phyloP scores from a whole-genome alignment of 179 eudicot genomes.

The Nepenthes alata region DNA sequence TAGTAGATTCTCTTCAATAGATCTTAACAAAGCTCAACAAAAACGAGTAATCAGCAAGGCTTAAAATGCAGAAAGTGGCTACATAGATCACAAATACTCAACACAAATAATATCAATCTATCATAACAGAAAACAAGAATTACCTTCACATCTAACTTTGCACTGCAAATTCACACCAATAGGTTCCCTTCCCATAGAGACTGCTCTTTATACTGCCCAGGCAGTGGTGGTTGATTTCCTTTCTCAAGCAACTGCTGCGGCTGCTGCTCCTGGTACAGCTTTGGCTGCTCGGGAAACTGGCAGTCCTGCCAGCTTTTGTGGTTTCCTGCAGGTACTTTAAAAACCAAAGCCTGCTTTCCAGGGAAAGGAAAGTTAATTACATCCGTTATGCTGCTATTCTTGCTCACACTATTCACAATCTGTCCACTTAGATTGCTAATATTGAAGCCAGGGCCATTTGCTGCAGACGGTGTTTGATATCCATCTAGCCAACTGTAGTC shows the following conservation, averaged over 20 bases:
- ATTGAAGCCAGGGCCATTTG: constrained; percentile 29
- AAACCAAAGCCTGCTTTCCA: constrained; percentile 57
- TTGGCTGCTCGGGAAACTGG: constrained; percentile 25
- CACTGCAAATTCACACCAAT: constrained; percentile 56
- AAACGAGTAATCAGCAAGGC: not conserved
- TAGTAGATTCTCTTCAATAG: constrained; percentile 21
- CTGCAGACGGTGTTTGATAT: constrained; percentile 42
- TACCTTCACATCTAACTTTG: not conserved
- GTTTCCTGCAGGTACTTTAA: constrained; percentile 33
- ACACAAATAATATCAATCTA: not conserved
- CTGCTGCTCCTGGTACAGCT: constrained; percentile 19
- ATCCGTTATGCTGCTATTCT: constrained; percentile 32
- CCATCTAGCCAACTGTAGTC: constrained; percentile 97
- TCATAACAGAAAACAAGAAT: not conserved
- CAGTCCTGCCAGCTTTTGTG: constrained; percentile 43
- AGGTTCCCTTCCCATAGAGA: constrained; percentile 66
- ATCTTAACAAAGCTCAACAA: constrained; percentile 4
- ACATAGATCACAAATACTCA: no score
- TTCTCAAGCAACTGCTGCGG: constrained; percentile 30
- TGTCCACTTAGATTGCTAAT: constrained; percentile 34
- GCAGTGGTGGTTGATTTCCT: constrained; percentile 48
- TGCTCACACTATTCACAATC: constrained; percentile 23
- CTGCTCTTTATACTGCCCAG: constrained; percentile 25
- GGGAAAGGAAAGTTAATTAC: constrained; percentile 80
- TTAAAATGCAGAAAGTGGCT: no score